Conservation (phyloP, 2,329 filamentous ascomycete species). For the Gliomastix tumulicola region DNA sequence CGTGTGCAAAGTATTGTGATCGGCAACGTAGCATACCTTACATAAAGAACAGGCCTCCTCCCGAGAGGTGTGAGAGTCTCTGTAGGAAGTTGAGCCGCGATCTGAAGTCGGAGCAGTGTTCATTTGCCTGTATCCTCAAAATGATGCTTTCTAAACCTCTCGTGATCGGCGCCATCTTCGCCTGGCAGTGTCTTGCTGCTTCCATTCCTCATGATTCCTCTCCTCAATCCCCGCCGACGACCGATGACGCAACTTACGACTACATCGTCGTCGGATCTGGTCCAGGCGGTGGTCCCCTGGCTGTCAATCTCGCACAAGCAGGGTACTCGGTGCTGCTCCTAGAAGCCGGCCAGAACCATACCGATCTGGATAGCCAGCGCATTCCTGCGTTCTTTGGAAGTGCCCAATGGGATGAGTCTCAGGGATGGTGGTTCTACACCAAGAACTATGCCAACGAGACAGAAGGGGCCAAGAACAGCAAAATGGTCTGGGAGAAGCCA, state of each 20-base stretch:
- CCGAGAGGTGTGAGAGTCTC: no score
- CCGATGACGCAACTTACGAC: constrained; percentile 30
- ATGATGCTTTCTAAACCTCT: neutral
- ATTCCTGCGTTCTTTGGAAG: constrained; percentile 17
- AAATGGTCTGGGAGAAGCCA: constrained; percentile 8
- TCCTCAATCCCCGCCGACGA: neutral
- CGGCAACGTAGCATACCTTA: no score
- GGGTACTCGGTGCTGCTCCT: constrained; percentile 51
- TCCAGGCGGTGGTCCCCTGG: constrained; percentile 46
- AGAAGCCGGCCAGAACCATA: constrained; percentile 36
- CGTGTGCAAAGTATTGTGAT: no score
- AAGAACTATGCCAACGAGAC: constrained; percentile 10
- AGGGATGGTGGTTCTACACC: constrained; percentile 11
- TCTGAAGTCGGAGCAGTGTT: no score
- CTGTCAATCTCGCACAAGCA: constrained; percentile 46
- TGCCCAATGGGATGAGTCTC: constrained; percentile 15
- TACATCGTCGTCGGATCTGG: constrained; percentile 55
- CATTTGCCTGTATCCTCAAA: no score
- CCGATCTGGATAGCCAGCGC: constrained; percentile 34
- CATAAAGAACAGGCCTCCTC: no score
- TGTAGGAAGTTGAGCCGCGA: no score
- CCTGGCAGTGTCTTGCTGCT: neutral
- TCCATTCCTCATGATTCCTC: no score
- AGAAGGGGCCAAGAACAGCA: constrained; percentile 7
- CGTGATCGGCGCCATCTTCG: neutral